Conservation (phyloP, 2,329 filamentous ascomycete genomes). For the Cyphellophora attinorum region DNA sequence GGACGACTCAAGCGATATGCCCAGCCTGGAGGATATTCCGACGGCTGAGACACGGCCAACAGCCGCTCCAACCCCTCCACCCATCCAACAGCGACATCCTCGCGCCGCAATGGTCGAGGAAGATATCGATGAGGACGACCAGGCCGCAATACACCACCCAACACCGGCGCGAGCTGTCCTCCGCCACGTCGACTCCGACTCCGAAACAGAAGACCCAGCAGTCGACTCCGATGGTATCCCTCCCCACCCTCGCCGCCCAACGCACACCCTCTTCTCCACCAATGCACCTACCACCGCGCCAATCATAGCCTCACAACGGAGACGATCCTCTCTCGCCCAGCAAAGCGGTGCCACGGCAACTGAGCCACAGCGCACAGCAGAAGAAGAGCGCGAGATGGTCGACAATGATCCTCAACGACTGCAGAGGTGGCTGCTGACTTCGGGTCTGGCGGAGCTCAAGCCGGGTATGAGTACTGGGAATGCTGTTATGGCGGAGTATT, state of each 20-base stretch:
- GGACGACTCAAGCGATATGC: conserved; percentile 10
- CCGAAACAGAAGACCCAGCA: conserved; percentile 11
- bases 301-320: not conserved
- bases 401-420: conserved; percentile 17
- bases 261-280: not conserved
- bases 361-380: not conserved
- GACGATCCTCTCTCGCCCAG: conserved; percentile 1
- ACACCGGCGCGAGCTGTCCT: conserved; percentile 6
- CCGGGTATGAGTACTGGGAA: conserved; percentile 3
- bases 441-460: conserved; percentile 15
- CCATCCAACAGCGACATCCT: conserved; percentile 5
- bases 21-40: conserved; percentile 13
- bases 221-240: not conserved
- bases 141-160: not conserved
- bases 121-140: conserved; percentile 10
- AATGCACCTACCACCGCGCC: not conserved
- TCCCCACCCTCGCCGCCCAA: not conserved
- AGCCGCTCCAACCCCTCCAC: not conserved
- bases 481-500: conserved; percentile 9
- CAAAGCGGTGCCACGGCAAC: not conserved
- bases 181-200: conserved; percentile 14
- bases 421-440: conserved; percentile 18
- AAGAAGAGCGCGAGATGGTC: conserved; percentile 4
- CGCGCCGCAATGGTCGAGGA: conserved; percentile 17
- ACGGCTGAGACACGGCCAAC: conserved; percentile 1